Conservation (phyloP, 192 early-diverging fungal species). For the Fimicolochytrium jonesii region DNA sequence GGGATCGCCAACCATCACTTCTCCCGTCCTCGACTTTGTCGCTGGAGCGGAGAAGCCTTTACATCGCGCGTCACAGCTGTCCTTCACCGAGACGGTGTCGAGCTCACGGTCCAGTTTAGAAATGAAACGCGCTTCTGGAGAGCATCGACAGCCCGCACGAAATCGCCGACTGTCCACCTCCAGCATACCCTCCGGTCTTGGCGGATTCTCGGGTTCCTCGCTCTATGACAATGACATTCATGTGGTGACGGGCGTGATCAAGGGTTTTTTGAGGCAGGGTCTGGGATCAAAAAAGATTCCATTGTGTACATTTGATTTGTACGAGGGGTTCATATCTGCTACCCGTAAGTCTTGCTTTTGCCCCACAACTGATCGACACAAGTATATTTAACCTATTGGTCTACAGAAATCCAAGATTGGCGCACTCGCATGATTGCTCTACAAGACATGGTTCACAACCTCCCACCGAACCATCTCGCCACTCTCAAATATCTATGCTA, state of each 20-base stretch:
- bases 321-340: constrained; percentile 45
- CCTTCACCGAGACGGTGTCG: constrained; percentile 38
- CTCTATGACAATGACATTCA: constrained; percentile 57
- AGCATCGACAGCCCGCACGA: constrained; percentile 2
- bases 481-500: constrained; percentile 48
- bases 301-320: constrained; percentile 39
- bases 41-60: constrained; percentile 10
- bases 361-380: too few relatives aligned
- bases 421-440: constrained; percentile 47
- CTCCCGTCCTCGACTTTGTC: constrained; percentile 15
- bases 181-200: constrained; percentile 18
- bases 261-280: constrained; percentile 44
- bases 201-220: constrained; percentile 18
- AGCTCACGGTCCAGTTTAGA: constrained; percentile 18
- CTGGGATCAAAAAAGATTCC: constrained; percentile 41
- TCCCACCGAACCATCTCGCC: constrained; percentile 42
- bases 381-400: constrained; percentile 3
- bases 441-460: constrained; percentile 49
- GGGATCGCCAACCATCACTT: constrained; percentile 10
- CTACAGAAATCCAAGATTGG: constrained; percentile 43
- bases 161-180: constrained; percentile 2
- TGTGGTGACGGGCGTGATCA: constrained; percentile 50
- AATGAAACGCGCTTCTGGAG: constrained; percentile 2
- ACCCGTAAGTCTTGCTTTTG: constrained; percentile 33
- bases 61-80: constrained; percentile 34